These are phyloP conservation scores for Trichomonas gallinae DNA, from an alignment of 208 protist genomes.

Conservation along the genomic window DNA sequence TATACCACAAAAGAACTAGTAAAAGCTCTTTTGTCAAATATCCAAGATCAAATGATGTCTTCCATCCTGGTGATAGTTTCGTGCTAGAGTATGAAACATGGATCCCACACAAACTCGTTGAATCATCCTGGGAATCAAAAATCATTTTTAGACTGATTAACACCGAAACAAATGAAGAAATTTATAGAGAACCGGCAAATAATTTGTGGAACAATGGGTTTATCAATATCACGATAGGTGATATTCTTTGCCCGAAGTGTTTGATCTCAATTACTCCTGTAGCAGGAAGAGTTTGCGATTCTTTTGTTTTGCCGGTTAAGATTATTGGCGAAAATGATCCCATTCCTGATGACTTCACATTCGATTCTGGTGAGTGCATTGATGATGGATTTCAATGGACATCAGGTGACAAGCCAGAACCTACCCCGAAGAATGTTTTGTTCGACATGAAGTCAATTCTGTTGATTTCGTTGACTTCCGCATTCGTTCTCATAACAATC, in stretches of 20 bases:
- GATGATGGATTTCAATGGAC: background rate
- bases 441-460: background rate
- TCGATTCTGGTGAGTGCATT: background rate
- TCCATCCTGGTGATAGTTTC: background rate
- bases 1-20: background rate
- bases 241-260: background rate
- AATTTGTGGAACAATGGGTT: background rate
- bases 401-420: background rate
- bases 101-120: background rate
- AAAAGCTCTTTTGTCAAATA: background rate
- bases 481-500: background rate
- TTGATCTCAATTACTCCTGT: background rate
- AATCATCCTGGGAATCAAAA: background rate
- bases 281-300: background rate
- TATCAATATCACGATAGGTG: background rate
- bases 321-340: background rate
- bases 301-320: background rate
- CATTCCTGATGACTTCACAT: background rate
- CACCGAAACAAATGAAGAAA: background rate
- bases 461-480: background rate
- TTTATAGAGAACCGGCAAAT: background rate
- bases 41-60: background rate
- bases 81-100: background rate
- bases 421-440: background rate
- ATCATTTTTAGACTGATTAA: background rate